phyloP scores from a whole-genome alignment of 2,329 filamentous ascomycete species.

The Scopulariopsis brevicaulis region DNA sequence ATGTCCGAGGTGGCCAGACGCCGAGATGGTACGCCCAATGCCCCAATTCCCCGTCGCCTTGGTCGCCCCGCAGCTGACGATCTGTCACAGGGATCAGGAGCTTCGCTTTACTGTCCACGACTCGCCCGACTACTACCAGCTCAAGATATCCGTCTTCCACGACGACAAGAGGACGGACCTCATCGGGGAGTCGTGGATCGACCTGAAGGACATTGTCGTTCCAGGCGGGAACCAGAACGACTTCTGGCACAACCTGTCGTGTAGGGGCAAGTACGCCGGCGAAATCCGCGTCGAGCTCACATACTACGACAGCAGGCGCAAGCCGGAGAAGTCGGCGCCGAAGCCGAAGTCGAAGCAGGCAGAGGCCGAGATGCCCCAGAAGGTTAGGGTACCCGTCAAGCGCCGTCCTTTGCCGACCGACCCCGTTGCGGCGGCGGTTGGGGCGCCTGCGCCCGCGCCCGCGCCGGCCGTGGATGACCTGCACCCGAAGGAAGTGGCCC shows the following conservation, averaged over 20 bases:
- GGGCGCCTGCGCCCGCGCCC: constrained; percentile 12
- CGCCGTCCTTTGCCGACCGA: constrained; percentile 75
- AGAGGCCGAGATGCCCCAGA: constrained; percentile 19
- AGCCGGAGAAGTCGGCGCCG: constrained; percentile 57
- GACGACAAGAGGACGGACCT: constrained; percentile 97
- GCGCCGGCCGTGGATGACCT: constrained; percentile 12
- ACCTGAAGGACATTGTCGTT: constrained; percentile 69
- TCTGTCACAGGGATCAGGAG: constrained; percentile 74
- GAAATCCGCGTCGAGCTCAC: constrained; percentile 93
- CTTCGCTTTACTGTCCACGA: constrained; percentile 93
- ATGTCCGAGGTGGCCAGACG: constrained; percentile 88
- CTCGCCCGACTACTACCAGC: constrained; percentile 87
- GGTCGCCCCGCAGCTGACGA: not conserved
- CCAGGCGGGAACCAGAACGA: constrained; percentile 88
- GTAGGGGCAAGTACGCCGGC: constrained; percentile 88
- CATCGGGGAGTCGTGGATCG: constrained; percentile 89
- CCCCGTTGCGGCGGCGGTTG: constrained; percentile 46
- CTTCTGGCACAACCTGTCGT: constrained; percentile 79
- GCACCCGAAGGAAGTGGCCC: not conserved
- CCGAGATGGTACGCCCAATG: constrained; percentile 68
- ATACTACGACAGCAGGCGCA: constrained; percentile 83
- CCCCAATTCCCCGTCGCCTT: not conserved
- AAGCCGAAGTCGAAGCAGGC: constrained; percentile 39
- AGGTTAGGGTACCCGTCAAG: constrained; percentile 53
- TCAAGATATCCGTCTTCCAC: constrained; percentile 95